phyloP scores from a whole-genome alignment of 2,329 filamentous ascomycete species.

The Exophiala mesophila region DNA sequence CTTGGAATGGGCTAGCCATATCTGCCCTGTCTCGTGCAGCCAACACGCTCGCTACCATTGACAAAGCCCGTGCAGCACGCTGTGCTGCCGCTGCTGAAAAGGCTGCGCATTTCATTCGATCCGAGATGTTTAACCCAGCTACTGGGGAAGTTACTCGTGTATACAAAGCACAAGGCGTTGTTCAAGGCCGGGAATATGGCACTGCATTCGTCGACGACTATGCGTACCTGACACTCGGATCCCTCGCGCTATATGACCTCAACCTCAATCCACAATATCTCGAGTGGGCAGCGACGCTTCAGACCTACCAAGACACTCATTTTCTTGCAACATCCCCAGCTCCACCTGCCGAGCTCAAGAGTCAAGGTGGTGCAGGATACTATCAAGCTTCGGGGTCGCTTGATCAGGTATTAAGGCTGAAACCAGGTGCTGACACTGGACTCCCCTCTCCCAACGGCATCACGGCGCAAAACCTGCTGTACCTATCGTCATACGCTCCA shows the following conservation, averaged over 20 bases:
- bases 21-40: conserved; percentile 72
- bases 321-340: conserved; percentile 63
- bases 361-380: conserved; percentile 13
- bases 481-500: conserved; percentile 65
- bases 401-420: conserved; percentile 61
- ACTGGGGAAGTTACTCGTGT: conserved; percentile 61
- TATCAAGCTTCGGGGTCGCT: conserved; percentile 15
- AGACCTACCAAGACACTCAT: conserved; percentile 65
- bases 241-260: conserved; percentile 78
- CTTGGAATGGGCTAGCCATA: conserved; percentile 86
- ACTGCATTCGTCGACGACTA: conserved; percentile 93
- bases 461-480: conserved; percentile 80
- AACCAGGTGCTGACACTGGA: conserved; percentile 91
- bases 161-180: not conserved
- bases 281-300: conserved; percentile 74
- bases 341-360: not conserved
- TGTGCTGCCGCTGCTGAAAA: conserved; percentile 64
- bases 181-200: conserved; percentile 36
- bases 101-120: conserved; percentile 67
- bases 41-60: conserved; percentile 59
- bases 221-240: conserved; percentile 75
- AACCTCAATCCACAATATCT: conserved; percentile 73
- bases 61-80: conserved; percentile 51
- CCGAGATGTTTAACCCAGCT: conserved; percentile 64
- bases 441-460: conserved; percentile 87